A percentile compares a stretch with the other conserved stretches of the same genome.
Conservation (phyloP, 306 rosid genomes). For the Geum urbanum region DNA sequence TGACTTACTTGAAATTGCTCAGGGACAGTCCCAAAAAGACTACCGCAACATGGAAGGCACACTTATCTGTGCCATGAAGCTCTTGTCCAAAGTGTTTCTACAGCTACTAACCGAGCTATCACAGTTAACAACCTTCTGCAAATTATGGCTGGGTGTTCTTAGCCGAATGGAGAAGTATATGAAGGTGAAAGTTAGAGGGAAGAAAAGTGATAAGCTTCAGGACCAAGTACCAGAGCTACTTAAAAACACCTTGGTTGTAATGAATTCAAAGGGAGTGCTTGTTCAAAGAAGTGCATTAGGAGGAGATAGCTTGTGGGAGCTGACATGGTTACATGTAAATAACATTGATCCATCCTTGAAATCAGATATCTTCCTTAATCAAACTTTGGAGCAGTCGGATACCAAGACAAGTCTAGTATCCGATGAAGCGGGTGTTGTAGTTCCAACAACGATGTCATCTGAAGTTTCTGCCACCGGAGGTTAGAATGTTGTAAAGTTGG, state of each 20-base stretch:
- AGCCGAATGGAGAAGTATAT: slow-evolving; percentile 85
- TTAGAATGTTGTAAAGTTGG: slow-evolving; percentile 31
- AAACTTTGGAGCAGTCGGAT: slow-evolving; percentile 46
- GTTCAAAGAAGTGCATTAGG: slow-evolving; percentile 79
- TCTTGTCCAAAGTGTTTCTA: slow-evolving; percentile 79
- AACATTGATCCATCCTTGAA: slow-evolving; percentile 78
- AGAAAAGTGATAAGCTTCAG: slow-evolving; percentile 83
- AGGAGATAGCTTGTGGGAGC: slow-evolving; percentile 94
- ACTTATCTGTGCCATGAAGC: slow-evolving; percentile 75
- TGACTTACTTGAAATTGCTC: slow-evolving; percentile 89
- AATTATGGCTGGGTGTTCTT: slow-evolving; percentile 93
- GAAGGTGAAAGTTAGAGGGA: slow-evolving; percentile 82
- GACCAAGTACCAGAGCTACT: slow-evolving; percentile 87
- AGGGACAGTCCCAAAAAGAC: slow-evolving; percentile 85
- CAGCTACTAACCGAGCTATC: slow-evolving; percentile 71
- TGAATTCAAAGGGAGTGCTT: slow-evolving; percentile 75
- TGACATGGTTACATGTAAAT: slow-evolving; percentile 92
- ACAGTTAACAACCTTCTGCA: slow-evolving; percentile 78
- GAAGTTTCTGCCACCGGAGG: slow-evolving; percentile 47
- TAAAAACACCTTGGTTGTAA: slow-evolving; percentile 66
- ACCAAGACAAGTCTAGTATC: slow-evolving; percentile 36
- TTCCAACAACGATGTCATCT: slow-evolving; percentile 33
- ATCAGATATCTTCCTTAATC: slow-evolving; percentile 83
- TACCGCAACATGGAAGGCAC: slow-evolving; percentile 97
- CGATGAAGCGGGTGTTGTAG: slow-evolving; percentile 36